A percentile compares a stretch with the other conserved stretches of the same genome.
Conservation (phyloP, 2,329 filamentous ascomycete genomes). For the Huntiella decipiens region DNA sequence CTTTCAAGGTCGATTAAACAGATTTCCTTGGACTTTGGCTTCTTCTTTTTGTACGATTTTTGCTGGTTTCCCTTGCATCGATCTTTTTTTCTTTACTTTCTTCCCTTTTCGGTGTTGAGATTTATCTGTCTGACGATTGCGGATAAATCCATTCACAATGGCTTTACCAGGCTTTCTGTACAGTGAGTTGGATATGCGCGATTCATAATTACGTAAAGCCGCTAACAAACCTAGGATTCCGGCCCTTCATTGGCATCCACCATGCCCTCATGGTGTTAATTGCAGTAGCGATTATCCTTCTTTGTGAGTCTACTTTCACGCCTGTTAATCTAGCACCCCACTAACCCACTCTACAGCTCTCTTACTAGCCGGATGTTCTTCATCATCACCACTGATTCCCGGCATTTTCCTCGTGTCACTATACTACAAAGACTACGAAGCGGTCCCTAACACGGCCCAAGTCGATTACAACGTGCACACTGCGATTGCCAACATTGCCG, state of each 20-base stretch:
- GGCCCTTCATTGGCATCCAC: conserved; percentile 54
- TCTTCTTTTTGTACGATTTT: too few relatives aligned
- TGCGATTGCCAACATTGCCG: conserved; percentile 79
- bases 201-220: neutral
- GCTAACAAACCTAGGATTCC: conserved; percentile 28
- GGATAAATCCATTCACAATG: conserved; percentile 13
- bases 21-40: too few relatives aligned
- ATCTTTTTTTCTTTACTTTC: too few relatives aligned
- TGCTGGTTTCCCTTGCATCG: too few relatives aligned
- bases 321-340: neutral
- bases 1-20: too few relatives aligned
- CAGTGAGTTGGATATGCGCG: neutral
- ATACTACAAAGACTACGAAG: conserved; percentile 79
- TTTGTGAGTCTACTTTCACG: conserved; percentile 45
- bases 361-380: conserved; percentile 86
- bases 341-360: conserved; percentile 41
- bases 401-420: conserved; percentile 96
- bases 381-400: conserved; percentile 84
- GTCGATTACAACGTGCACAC: conserved; percentile 75
- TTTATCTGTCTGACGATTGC: too few relatives aligned
- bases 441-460: conserved; percentile 66
- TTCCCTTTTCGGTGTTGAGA: too few relatives aligned
- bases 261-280: conserved; percentile 97
- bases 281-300: conserved; percentile 75
- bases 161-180: neutral